A percentile compares a stretch with the other conserved stretches of the same genome.
These are phyloP conservation scores for Solanum hybrid DNA, from an alignment of 305 asterid genomes.

Conservation along the genomic window DNA sequence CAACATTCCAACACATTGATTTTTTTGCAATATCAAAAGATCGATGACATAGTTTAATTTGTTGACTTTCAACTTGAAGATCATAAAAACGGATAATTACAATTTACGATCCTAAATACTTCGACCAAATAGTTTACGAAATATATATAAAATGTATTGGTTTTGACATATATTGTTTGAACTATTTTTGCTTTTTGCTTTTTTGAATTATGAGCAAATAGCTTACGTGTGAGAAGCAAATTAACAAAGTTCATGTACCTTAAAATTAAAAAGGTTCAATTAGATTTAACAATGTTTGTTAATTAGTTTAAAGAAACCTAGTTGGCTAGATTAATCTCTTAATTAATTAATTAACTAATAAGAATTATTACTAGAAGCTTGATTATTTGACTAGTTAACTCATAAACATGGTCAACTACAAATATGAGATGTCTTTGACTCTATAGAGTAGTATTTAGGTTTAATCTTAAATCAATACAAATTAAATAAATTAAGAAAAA, in stretches of 20 bases:
- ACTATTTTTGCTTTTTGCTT: not conserved
- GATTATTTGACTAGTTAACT: not conserved
- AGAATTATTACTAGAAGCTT: not conserved
- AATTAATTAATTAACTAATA: not conserved
- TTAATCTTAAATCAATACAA: not conserved
- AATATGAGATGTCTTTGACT: not conserved
- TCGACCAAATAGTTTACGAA: not conserved
- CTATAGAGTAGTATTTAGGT: not conserved
- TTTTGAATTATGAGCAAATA: not conserved
- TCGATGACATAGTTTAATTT: not conserved
- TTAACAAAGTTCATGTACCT: not conserved
- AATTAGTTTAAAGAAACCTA: not conserved
- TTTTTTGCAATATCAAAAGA: too few relatives aligned
- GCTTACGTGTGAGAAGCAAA: not conserved
- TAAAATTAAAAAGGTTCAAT: not conserved
- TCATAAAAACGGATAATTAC: not conserved
- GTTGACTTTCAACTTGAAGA: not conserved
- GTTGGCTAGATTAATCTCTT: not conserved
- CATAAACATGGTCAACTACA: not conserved
- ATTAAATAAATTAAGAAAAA: not conserved
- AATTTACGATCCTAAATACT: not conserved
- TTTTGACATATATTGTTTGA: not conserved
- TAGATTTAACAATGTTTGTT: not conserved
- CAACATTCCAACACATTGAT: not conserved
- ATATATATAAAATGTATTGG: not conserved